phyloP scores from a whole-genome alignment of 2,329 filamentous ascomycete genomes.

The Fusarium sp. region DNA sequence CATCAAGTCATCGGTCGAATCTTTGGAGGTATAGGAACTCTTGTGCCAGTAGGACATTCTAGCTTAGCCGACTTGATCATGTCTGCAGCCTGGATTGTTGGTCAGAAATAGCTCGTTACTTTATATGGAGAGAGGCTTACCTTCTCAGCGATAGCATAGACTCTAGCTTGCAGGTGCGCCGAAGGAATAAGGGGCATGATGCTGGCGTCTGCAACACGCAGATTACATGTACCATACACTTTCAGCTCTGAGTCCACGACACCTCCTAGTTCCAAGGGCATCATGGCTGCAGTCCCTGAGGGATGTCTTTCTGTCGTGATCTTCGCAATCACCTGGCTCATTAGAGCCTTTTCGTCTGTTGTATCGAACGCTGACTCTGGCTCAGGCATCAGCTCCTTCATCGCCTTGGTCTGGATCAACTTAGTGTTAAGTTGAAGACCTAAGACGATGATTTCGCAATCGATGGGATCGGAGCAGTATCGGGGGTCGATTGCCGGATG shows the following conservation, averaged over 20 bases:
- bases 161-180: slow-evolving; percentile 48
- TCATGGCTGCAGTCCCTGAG: slow-evolving; percentile 22
- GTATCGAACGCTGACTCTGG: slow-evolving; percentile 15
- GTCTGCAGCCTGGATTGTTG: slow-evolving; percentile 13
- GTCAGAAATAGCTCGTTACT: background rate
- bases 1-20: background rate
- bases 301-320: slow-evolving; percentile 22
- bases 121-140: background rate
- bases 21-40: slow-evolving; percentile 3
- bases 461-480: slow-evolving; percentile 30
- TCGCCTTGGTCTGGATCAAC: slow-evolving; percentile 15
- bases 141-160: slow-evolving; percentile 52
- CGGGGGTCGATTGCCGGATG: slow-evolving; percentile 13
- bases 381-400: slow-evolving; percentile 22
- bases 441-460: slow-evolving; percentile 28
- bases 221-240: slow-evolving; percentile 44
- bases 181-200: slow-evolving; percentile 46
- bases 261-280: slow-evolving; percentile 21
- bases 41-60: background rate
- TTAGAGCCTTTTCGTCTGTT: slow-evolving; percentile 1
- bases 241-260: slow-evolving; percentile 45
- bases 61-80: slow-evolving; percentile 17
- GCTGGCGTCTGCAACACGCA: slow-evolving; percentile 47
- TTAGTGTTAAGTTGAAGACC: slow-evolving; percentile 27
- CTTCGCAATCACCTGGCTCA: slow-evolving; percentile 1